phyloP scores from a whole-genome alignment of 2,329 filamentous ascomycete genomes.

The Thelonectria blattea region DNA sequence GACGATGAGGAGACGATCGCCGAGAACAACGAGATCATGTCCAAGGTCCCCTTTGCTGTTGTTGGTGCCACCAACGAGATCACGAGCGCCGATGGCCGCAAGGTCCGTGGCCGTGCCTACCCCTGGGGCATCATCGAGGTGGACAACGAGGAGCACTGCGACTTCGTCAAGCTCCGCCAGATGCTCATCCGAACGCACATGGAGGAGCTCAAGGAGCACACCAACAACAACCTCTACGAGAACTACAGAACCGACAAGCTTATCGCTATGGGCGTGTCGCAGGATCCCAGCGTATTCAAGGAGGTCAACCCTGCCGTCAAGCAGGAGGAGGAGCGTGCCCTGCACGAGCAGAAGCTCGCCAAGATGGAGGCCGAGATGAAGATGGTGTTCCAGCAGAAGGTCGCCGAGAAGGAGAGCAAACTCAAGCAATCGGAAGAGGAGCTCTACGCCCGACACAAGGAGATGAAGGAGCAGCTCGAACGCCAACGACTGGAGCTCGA shows the following conservation, averaged over 20 bases:
- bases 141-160: constrained; percentile 99
- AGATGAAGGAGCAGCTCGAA: constrained; percentile 99
- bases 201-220: constrained; percentile 99
- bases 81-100: constrained; percentile 86
- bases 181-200: constrained; percentile 99
- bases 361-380: constrained; percentile 99
- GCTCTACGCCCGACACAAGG: constrained; percentile 94
- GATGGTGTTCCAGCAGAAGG: constrained; percentile 99
- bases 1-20: constrained; percentile 99
- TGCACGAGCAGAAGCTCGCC: constrained; percentile 99
- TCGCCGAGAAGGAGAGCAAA: constrained; percentile 99
- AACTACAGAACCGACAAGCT: constrained; percentile 99
- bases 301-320: constrained; percentile 99
- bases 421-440: constrained; percentile 99
- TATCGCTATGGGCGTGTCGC: constrained; percentile 95
- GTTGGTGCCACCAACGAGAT: constrained; percentile 97
- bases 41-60: constrained; percentile 97
- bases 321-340: constrained; percentile 97
- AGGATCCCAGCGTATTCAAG: constrained; percentile 99
- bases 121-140: constrained; percentile 99
- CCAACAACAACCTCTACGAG: constrained; percentile 98
- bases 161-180: constrained; percentile 99
- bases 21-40: constrained; percentile 99
- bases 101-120: constrained; percentile 94
- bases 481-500: constrained; percentile 93